Conservation (phyloP, 1,139 yeast genomes). For the Debaryomycetaceae sp. region DNA sequence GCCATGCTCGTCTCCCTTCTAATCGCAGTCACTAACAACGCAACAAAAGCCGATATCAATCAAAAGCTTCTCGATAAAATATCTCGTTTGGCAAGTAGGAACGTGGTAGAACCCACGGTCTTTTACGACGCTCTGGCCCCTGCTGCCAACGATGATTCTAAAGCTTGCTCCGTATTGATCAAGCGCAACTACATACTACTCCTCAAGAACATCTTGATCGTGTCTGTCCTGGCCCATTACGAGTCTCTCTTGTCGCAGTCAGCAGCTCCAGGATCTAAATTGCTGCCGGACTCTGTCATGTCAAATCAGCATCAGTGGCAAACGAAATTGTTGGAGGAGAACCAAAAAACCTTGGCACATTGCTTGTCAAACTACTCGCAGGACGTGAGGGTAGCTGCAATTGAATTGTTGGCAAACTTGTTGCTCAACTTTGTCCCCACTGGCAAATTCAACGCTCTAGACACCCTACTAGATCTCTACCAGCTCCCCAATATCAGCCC, state of each 20-base stretch:
- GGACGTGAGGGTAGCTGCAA: constrained; percentile 29
- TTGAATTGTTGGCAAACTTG: constrained; percentile 25
- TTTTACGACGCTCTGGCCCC: constrained; percentile 10
- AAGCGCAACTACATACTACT: constrained; percentile 26
- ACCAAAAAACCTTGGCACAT: constrained; percentile 20
- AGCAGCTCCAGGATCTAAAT: constrained; percentile 27
- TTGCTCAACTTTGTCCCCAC: constrained; percentile 29
- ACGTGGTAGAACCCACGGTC: constrained; percentile 10
- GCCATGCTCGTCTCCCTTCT: constrained; percentile 23
- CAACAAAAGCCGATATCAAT: constrained; percentile 30
- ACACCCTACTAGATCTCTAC: constrained; percentile 23
- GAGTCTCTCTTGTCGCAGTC: constrained; percentile 26
- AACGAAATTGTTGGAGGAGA: constrained; percentile 14
- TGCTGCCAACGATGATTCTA: constrained; percentile 8
- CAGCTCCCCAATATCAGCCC: constrained; percentile 14
- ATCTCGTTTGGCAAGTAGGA: constrained; percentile 22
- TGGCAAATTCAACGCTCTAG: constrained; percentile 26
- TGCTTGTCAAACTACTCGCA: constrained; percentile 23
- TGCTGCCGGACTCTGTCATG: constrained; percentile 36
- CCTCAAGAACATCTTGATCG: constrained; percentile 21
- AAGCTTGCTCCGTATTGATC: constrained; percentile 13
- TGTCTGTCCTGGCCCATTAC: constrained; percentile 26
- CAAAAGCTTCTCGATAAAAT: constrained; percentile 30
- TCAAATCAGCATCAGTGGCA: constrained; percentile 31
- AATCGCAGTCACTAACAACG: constrained; percentile 23